A percentile compares a stretch with the other conserved stretches of the same genome.
phyloP scores from a whole-genome alignment of 2,329 filamentous ascomycete genomes.

The Fonsecaea monophora region DNA sequence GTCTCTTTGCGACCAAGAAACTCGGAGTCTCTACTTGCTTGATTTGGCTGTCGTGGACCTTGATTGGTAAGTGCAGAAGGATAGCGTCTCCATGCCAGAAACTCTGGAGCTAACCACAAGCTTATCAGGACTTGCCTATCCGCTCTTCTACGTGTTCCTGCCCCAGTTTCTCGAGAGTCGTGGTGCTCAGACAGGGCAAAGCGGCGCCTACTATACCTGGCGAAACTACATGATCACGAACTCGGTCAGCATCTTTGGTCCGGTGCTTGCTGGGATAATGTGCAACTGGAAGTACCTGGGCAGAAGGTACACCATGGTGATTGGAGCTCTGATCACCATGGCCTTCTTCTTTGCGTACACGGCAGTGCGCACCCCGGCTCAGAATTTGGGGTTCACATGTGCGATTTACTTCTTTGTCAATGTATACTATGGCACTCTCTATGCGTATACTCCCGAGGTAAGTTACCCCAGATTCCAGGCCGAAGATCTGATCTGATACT shows the following conservation, averaged over 20 bases:
- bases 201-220: slow-evolving; percentile 75
- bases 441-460: slow-evolving; percentile 78
- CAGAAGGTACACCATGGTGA: slow-evolving; percentile 72
- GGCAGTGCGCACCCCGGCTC: slow-evolving; percentile 64
- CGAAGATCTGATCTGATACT: neutral
- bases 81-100: neutral
- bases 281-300: slow-evolving; percentile 74
- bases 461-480: slow-evolving; percentile 51
- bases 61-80: slow-evolving; percentile 58
- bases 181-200: slow-evolving; percentile 73
- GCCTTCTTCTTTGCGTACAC: slow-evolving; percentile 79
- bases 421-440: slow-evolving; percentile 72
- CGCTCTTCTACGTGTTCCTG: slow-evolving; percentile 79
- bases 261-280: slow-evolving; percentile 70
- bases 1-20: slow-evolving; percentile 70
- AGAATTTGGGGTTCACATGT: slow-evolving; percentile 74
- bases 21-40: slow-evolving; percentile 60
- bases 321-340: slow-evolving; percentile 67
- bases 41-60: slow-evolving; percentile 76
- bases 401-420: slow-evolving; percentile 74
- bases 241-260: slow-evolving; percentile 74
- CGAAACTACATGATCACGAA: slow-evolving; percentile 82
- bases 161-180: slow-evolving; percentile 55
- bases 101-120: neutral
- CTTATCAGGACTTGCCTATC: slow-evolving; percentile 55